These are phyloP conservation scores for Pleoardoris graminearum DNA, from an alignment of 2,329 filamentous ascomycete genomes.

Conservation along the genomic window DNA sequence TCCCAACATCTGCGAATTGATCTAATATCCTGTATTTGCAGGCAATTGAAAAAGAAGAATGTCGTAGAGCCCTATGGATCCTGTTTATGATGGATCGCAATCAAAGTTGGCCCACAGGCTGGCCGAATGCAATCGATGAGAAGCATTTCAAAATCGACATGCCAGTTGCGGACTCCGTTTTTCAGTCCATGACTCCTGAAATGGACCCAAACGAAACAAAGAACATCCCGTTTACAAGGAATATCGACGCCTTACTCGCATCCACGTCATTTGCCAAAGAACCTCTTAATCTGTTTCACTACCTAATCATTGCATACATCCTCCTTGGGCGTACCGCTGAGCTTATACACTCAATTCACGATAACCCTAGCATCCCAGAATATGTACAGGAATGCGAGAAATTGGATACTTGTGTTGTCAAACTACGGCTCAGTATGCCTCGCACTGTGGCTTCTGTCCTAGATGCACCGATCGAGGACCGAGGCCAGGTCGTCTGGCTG, in stretches of 20 bases:
- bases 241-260: conserved; percentile 25
- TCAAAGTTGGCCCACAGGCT: conserved; percentile 33
- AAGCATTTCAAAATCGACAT: conserved; percentile 38
- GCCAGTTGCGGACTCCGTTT: conserved; percentile 26
- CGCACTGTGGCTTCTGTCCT: conserved; percentile 26
- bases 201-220: neutral
- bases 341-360: conserved; percentile 33
- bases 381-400: conserved; percentile 28
- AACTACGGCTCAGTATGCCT: conserved; percentile 34
- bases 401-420: conserved; percentile 29
- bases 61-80: conserved; percentile 35
- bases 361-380: conserved; percentile 23
- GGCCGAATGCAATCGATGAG: conserved; percentile 34
- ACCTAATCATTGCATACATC: conserved; percentile 30
- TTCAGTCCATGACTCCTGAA: conserved; percentile 24
- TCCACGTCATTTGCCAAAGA: conserved; percentile 11
- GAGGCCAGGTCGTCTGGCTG: conserved; percentile 32
- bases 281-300: conserved; percentile 27
- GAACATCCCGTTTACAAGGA: conserved; percentile 27
- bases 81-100: conserved; percentile 36
- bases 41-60: conserved; percentile 32
- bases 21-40: neutral
- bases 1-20: neutral
- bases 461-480: conserved; percentile 21
- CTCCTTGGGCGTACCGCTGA: conserved; percentile 34